Evolutionary conservation across 2,329 filamentous ascomycete species (phyloP).

Genomic region (Aspergillus chevalieri): DNA sequence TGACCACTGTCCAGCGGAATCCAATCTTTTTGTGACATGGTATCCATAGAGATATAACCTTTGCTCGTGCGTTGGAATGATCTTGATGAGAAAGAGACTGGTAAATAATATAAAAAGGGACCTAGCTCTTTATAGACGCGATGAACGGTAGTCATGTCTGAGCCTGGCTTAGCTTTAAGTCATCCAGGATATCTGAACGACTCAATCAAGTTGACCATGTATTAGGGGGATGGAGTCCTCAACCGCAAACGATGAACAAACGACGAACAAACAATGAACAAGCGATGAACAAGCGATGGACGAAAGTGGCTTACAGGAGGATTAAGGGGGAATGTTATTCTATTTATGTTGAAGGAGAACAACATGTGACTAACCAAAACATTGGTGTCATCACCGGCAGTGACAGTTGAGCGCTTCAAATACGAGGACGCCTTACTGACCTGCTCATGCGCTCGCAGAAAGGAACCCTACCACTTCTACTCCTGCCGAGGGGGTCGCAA

Average conservation of each 20-base stretch:
- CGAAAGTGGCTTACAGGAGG: conserved; percentile 3
- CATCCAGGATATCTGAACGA: conserved; percentile 2
- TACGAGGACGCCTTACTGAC: too few relatives aligned
- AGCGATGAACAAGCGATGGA: too few relatives aligned
- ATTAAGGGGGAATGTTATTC: conserved; percentile 1
- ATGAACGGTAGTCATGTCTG: not conserved
- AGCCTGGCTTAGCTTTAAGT: not conserved
- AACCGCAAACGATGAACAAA: not conserved
- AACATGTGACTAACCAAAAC: not conserved
- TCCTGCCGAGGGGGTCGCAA: too few relatives aligned
- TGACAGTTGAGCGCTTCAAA: not conserved
- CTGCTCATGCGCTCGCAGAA: too few relatives aligned
- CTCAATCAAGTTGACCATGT: not conserved
- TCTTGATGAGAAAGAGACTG: conserved; percentile 1
- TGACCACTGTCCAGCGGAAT: not conserved
- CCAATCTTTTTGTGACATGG: conserved; percentile 1
- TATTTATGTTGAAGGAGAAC: not conserved
- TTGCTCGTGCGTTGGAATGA: not conserved
- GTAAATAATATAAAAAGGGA: not conserved
- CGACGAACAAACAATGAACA: conserved; percentile 1
- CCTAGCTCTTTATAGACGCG: conserved; percentile 2
- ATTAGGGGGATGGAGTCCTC: not conserved
- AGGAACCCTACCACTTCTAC: too few relatives aligned
- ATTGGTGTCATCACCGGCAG: not conserved
- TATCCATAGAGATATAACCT: not conserved